Evolutionary conservation across 306 rosid species (phyloP).

Genomic region (Quercus cerris): DNA sequence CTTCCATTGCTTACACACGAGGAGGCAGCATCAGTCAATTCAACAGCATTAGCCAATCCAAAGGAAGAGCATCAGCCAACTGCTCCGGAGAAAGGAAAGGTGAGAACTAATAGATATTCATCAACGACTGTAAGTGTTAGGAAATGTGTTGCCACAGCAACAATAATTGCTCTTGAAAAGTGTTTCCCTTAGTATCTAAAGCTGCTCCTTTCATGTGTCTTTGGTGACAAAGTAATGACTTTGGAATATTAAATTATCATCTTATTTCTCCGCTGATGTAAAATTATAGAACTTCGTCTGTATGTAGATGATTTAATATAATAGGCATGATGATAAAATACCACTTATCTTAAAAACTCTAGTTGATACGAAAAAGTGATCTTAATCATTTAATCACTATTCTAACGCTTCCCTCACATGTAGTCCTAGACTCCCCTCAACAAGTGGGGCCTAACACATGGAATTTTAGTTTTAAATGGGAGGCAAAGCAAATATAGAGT

Average conservation of each 20-base stretch:
- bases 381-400: too few relatives aligned
- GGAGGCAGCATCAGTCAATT: constrained; percentile 26
- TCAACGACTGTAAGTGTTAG: neutral
- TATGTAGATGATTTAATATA: neutral
- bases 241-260: neutral
- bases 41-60: too few relatives aligned
- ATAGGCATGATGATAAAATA: neutral
- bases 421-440: too few relatives aligned
- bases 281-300: neutral
- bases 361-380: too few relatives aligned
- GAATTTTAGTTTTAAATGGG: too few relatives aligned
- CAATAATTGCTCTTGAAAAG: neutral
- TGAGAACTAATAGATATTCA: constrained; percentile 31
- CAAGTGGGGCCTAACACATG: too few relatives aligned
- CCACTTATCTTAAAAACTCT: too few relatives aligned
- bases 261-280: neutral
- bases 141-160: neutral
- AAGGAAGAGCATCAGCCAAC: constrained; percentile 4
- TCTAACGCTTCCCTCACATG: too few relatives aligned
- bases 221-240: neutral
- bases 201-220: neutral
- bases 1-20: constrained; percentile 61
- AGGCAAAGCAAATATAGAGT: too few relatives aligned
- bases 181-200: neutral
- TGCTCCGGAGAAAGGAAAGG: constrained; percentile 46